Evolutionary conservation across 805 yeast genomes (phyloP).

Genomic region (Ogataea nonfermentans): DNA sequence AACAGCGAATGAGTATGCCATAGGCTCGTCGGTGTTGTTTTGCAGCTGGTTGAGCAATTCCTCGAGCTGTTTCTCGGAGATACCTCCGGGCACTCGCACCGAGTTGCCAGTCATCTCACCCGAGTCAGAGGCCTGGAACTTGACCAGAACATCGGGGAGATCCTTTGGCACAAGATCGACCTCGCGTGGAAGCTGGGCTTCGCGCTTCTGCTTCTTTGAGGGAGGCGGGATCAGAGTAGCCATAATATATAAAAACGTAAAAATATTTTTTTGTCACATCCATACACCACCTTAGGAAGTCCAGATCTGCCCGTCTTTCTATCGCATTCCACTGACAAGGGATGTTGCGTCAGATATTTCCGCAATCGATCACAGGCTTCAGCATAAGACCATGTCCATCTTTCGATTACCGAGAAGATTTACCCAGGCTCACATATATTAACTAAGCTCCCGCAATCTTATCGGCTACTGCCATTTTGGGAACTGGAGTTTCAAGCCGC

Average conservation of each 20-base stretch:
- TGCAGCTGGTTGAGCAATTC: conserved; percentile 79
- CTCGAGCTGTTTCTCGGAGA: conserved; percentile 83
- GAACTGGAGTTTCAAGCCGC: neutral
- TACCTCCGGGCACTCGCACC: conserved; percentile 86
- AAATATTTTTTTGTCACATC: conserved; percentile 6
- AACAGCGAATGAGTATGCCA: conserved; percentile 84
- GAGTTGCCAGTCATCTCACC: conserved; percentile 85
- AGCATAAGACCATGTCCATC: no score
- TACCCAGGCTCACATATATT: no score
- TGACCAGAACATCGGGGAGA: conserved; percentile 82
- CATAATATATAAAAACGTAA: conserved; percentile 44
- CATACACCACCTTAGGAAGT: conserved; percentile 10
- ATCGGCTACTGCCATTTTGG: conserved; percentile 2
- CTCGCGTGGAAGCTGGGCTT: conserved; percentile 78
- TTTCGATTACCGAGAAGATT: no score
- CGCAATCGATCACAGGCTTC: no score
- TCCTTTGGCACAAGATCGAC: conserved; percentile 72
- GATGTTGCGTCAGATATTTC: no score
- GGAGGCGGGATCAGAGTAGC: conserved; percentile 94
- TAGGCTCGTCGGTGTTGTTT: conserved; percentile 72
- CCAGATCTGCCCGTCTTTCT: no score
- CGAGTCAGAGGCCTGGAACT: conserved; percentile 90
- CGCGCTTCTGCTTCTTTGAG: conserved; percentile 80
- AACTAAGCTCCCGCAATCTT: conserved; percentile 1
- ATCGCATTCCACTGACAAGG: no score